Conservation (phyloP, 2,329 filamentous ascomycete species). For the Venturia effusa region DNA sequence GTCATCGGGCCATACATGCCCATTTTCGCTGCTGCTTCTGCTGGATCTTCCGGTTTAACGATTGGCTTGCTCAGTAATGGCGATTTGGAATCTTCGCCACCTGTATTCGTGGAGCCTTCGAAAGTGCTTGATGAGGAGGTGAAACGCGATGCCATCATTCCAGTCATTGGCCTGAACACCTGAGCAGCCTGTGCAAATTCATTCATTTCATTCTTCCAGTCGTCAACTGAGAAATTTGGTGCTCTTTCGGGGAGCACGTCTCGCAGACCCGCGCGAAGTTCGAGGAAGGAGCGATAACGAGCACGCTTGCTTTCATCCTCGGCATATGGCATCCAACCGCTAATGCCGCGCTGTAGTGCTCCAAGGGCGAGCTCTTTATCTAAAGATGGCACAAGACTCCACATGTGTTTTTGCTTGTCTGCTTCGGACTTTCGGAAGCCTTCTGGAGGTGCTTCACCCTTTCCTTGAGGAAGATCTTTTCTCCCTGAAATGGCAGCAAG, state of each 20-base stretch:
- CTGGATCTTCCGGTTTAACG: constrained; percentile 45
- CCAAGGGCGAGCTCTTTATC: constrained; percentile 32
- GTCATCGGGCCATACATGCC: constrained; percentile 93
- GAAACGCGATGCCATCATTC: constrained; percentile 87
- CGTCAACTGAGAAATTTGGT: constrained; percentile 46
- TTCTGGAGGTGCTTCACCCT: constrained; percentile 59
- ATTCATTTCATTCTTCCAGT: constrained; percentile 68
- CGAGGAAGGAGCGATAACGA: constrained; percentile 75
- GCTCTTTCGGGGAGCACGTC: constrained; percentile 47
- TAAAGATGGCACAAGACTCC: constrained; percentile 35
- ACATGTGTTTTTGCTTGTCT: constrained; percentile 46
- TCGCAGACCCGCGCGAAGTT: constrained; percentile 55
- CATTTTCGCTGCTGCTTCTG: constrained; percentile 74
- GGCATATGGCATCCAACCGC: constrained; percentile 70
- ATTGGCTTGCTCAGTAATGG: constrained; percentile 10
- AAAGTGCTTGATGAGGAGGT: constrained; percentile 51
- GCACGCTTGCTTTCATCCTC: constrained; percentile 68
- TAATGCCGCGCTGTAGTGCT: constrained; percentile 37
- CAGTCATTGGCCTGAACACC: constrained; percentile 86
- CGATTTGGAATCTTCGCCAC: constrained; percentile 14
- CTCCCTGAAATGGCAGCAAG: constrained; percentile 68
- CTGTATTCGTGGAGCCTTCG: constrained; percentile 21
- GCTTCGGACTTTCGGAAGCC: constrained; percentile 53
- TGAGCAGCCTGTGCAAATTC: constrained; percentile 66
- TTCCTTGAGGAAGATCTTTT: constrained; percentile 62